Percentiles rank a stretch among this genome's conserved stretches.
Conservation (phyloP, 371 early-diverging fungal species). For the Haplosporangium sp. region DNA sequence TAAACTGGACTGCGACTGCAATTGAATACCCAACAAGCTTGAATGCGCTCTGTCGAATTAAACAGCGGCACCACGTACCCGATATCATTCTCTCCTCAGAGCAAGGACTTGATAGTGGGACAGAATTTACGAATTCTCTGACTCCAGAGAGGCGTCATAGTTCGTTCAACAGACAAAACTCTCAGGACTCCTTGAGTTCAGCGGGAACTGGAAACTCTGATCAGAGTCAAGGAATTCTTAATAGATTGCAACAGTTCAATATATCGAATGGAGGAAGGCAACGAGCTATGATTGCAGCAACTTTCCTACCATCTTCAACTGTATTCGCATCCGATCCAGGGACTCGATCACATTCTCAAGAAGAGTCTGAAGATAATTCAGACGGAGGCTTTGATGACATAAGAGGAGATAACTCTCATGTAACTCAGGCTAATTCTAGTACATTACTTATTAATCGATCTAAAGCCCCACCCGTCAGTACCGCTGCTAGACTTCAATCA, state of each 20-base stretch:
- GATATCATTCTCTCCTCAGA: conserved; percentile 37
- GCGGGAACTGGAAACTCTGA: conserved; percentile 36
- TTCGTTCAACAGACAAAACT: conserved; percentile 27
- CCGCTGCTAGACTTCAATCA: conserved; percentile 46
- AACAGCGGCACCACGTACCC: conserved; percentile 59
- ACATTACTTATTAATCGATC: conserved; percentile 46
- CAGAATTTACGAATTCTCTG: not conserved
- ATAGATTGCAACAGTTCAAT: conserved; percentile 19
- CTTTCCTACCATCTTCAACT: conserved; percentile 48
- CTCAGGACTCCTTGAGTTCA: conserved; percentile 47
- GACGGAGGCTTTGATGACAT: conserved; percentile 26
- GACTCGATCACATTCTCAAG: conserved; percentile 22
- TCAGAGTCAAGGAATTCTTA: conserved; percentile 26
- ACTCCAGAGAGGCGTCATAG: conserved; percentile 29
- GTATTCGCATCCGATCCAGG: conserved; percentile 50
- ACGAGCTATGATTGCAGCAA: conserved; percentile 42
- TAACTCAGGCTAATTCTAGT: conserved; percentile 32
- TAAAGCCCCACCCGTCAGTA: conserved; percentile 54
- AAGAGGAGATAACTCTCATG: conserved; percentile 22
- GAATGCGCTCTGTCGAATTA: conserved; percentile 65
- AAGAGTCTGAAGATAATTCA: conserved; percentile 21
- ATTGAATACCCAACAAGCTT: conserved; percentile 52
- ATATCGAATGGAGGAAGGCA: conserved; percentile 21
- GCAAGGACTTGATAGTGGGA: conserved; percentile 6
- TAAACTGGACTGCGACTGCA: conserved; percentile 54